phyloP scores from a whole-genome alignment of 441 rosid species.

The Arabidopsis hybrid region DNA sequence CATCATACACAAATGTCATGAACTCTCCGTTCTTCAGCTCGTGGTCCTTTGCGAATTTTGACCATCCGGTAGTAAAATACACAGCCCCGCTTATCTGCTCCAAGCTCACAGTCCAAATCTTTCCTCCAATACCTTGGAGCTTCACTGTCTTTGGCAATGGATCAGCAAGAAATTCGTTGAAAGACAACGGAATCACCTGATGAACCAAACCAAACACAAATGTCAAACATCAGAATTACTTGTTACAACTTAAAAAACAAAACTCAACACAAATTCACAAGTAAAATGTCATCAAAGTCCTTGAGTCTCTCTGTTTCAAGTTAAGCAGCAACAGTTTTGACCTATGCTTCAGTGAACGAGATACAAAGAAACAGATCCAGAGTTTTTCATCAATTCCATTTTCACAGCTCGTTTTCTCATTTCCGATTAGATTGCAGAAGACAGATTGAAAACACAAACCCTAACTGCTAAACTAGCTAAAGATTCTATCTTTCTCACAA shows the following conservation, averaged over 20 bases:
- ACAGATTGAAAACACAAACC: background rate
- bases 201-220: background rate
- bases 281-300: background rate
- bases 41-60: slow-evolving; percentile 31
- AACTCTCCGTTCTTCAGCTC: slow-evolving; percentile 39
- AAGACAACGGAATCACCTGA: slow-evolving; percentile 16
- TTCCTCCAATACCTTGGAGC: slow-evolving; percentile 39
- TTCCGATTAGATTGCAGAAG: background rate
- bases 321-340: background rate
- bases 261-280: background rate
- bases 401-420: background rate
- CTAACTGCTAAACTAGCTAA: slow-evolving; percentile 1
- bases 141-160: slow-evolving; percentile 19
- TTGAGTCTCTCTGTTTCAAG: slow-evolving; percentile 2
- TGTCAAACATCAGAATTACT: background rate
- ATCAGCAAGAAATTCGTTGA: slow-evolving; percentile 17
- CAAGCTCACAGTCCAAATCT: slow-evolving; percentile 25
- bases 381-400: background rate
- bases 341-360: background rate
- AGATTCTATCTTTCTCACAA: background rate
- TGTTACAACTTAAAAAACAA: background rate
- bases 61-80: slow-evolving; percentile 39
- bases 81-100: background rate
- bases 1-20: slow-evolving; percentile 37
- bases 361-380: background rate